phyloP scores from a whole-genome alignment of 345 rosid species.

The Hibiscus syriacus region DNA sequence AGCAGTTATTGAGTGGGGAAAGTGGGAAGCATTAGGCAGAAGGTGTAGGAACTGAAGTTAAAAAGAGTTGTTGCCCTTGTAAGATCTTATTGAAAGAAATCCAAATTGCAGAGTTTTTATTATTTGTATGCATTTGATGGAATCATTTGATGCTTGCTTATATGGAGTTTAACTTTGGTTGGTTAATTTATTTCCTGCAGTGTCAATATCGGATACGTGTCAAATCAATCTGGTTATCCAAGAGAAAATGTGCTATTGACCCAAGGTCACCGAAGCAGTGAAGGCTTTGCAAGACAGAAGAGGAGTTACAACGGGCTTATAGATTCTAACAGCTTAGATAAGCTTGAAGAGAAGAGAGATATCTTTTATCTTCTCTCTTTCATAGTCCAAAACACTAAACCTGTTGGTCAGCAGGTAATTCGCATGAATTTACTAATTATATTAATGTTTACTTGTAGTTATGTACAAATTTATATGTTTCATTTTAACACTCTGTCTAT shows the following conservation, averaged over 20 bases:
- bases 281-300: constrained; percentile 39
- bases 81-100: not conserved
- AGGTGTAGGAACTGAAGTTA: not conserved
- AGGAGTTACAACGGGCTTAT: constrained; percentile 58
- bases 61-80: not conserved
- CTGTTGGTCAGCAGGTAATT: constrained; percentile 96
- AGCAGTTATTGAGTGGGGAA: not conserved
- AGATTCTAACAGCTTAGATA: constrained; percentile 62
- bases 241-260: constrained; percentile 40
- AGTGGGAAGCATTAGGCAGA: not conserved
- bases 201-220: constrained; percentile 24
- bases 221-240: constrained; percentile 30
- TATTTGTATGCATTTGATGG: not conserved
- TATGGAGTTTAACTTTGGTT: constrained; percentile 24
- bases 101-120: not conserved
- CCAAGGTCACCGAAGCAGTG: constrained; percentile 37
- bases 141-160: constrained; percentile 4
- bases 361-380: constrained; percentile 79
- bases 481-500: constrained; percentile 8
- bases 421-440: not conserved
- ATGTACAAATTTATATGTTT: not conserved
- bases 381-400: constrained; percentile 86
- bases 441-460: not conserved
- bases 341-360: constrained; percentile 86
- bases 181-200: constrained; percentile 25